phyloP scores from a whole-genome alignment of 2,329 filamentous ascomycete species.

The Curvularia spicifera region DNA sequence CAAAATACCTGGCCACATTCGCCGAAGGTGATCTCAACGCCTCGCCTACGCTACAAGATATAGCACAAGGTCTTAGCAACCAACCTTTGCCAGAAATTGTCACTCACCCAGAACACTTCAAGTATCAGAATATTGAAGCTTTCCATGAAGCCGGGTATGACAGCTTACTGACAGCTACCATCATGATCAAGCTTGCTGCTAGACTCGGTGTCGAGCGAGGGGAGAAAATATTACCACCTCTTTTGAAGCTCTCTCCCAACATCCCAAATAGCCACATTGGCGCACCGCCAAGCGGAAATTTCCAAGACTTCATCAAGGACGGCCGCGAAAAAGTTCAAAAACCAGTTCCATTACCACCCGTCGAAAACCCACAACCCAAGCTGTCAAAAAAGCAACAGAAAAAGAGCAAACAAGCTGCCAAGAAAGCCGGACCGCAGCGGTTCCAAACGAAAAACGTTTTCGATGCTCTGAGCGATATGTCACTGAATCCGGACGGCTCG shows the following conservation, averaged over 20 bases:
- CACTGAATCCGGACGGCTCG: conserved; percentile 9
- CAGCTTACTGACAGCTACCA: conserved; percentile 65
- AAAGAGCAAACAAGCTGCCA: conserved; percentile 22
- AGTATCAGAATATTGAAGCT: conserved; percentile 51
- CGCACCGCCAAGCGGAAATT: conserved; percentile 6
- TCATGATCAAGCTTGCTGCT: conserved; percentile 63
- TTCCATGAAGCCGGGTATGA: conserved; percentile 70
- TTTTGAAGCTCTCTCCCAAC: background rate
- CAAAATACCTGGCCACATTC: conserved; percentile 68
- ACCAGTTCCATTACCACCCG: conserved; percentile 25
- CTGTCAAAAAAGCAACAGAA: conserved; percentile 19
- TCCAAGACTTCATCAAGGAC: conserved; percentile 22
- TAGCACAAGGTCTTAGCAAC: conserved; percentile 52
- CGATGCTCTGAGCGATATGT: conserved; percentile 26
- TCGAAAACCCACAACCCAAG: conserved; percentile 7
- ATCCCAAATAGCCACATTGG: too few relatives aligned
- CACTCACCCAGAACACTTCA: conserved; percentile 40
- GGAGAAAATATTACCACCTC: conserved; percentile 4
- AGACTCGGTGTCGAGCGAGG: conserved; percentile 54
- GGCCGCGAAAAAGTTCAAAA: conserved; percentile 25
- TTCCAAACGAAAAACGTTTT: conserved; percentile 41
- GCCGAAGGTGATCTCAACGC: conserved; percentile 61
- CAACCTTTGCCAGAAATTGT: conserved; percentile 53
- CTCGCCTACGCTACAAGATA: conserved; percentile 56
- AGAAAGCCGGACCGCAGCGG: conserved; percentile 14